Percentiles rank a stretch among this genome's conserved stretches.
These are phyloP conservation scores for Vitis amurensis DNA, from an alignment of 164 flowering plant genomes.

Conservation along the genomic window DNA sequence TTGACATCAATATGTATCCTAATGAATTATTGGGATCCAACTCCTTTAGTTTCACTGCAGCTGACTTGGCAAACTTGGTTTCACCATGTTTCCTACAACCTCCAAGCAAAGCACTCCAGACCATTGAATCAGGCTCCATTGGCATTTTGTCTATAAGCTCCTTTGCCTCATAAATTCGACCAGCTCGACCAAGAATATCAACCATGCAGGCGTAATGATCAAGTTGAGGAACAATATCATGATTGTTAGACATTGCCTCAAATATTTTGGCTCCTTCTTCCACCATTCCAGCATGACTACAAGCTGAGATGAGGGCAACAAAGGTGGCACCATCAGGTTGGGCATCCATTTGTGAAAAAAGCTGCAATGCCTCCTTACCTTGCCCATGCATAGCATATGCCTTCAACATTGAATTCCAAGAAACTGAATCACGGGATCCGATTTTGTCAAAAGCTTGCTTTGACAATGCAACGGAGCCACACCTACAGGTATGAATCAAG, in stretches of 20 bases:
- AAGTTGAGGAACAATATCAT: constrained; percentile 53
- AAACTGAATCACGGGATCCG: constrained; percentile 43
- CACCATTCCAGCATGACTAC: constrained; percentile 76
- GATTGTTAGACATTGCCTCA: constrained; percentile 36
- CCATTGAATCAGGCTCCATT: constrained; percentile 63
- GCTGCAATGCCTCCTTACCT: constrained; percentile 48
- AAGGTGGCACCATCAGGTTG: constrained; percentile 68
- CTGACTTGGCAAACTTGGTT: constrained; percentile 46
- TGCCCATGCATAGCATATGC: constrained; percentile 73
- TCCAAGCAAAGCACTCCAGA: constrained; percentile 79
- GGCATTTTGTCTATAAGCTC: constrained; percentile 56
- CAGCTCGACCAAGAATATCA: constrained; percentile 74
- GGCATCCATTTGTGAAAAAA: constrained; percentile 50
- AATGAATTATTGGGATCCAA: constrained; percentile 61
- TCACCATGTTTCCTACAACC: constrained; percentile 75
- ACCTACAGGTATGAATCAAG: constrained; percentile 73
- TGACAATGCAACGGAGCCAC: constrained; percentile 56
- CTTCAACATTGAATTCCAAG: constrained; percentile 88
- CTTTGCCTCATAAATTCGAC: constrained; percentile 53
- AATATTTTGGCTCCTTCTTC: constrained; percentile 59
- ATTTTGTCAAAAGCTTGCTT: constrained; percentile 50
- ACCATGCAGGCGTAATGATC: constrained; percentile 85
- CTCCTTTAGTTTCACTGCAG: constrained; percentile 52
- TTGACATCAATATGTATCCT: constrained; percentile 67
- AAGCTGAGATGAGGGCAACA: constrained; percentile 74